Percentiles rank a stretch among this genome's conserved stretches.
Evolutionary conservation across 2,329 filamentous ascomycete genomes (phyloP).

Genomic region (Curvularia sp.): DNA sequence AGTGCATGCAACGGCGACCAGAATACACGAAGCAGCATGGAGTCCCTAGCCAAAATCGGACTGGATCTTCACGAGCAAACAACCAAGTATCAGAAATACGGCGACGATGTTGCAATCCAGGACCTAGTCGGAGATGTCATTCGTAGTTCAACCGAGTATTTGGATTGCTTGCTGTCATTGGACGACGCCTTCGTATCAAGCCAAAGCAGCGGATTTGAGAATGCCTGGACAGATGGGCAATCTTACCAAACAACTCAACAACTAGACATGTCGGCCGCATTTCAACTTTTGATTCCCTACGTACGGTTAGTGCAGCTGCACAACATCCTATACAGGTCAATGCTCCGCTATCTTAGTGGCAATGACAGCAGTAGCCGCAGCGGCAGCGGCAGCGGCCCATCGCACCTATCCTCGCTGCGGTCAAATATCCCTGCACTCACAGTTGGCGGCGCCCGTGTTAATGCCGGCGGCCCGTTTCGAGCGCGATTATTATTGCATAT

Average conservation of each 20-base stretch:
- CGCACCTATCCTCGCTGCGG: not conserved
- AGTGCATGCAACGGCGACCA: not conserved
- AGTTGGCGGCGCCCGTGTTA: not conserved
- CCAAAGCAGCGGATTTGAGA: not conserved
- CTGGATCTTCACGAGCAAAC: constrained; percentile 5
- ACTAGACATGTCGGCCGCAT: constrained; percentile 3
- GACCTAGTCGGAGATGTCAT: constrained; percentile 1
- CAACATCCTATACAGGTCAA: constrained; percentile 6
- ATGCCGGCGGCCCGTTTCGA: constrained; percentile 1
- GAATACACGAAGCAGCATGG: not conserved
- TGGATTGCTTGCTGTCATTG: not conserved
- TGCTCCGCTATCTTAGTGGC: constrained; percentile 1
- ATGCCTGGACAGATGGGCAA: not conserved
- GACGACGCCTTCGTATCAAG: not conserved
- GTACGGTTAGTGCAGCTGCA: constrained; percentile 6
- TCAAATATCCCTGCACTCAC: not conserved
- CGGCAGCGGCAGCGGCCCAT: not conserved
- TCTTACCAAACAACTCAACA: not conserved
- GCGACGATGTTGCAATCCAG: not conserved
- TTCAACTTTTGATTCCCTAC: constrained; percentile 4
- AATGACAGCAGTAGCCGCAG: not conserved
- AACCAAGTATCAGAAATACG: not conserved
- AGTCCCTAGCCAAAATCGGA: constrained; percentile 2
- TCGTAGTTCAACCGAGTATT: not conserved
- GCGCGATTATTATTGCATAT: not conserved